A percentile compares a stretch with the other conserved stretches of the same genome.
Conservation (phyloP, 2,329 filamentous ascomycete species). For the Emergomyces africanus region DNA sequence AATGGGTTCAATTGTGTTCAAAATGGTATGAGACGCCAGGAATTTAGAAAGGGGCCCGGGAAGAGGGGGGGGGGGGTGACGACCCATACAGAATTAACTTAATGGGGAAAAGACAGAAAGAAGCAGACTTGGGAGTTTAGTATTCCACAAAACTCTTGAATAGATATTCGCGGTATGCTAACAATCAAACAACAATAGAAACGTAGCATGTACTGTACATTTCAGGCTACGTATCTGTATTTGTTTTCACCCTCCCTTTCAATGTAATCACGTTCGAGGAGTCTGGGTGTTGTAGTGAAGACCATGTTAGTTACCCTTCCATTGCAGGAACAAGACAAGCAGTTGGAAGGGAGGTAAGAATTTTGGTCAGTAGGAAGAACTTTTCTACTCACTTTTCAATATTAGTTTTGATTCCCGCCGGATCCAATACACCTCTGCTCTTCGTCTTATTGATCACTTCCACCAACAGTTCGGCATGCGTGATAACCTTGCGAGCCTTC, state of each 20-base stretch:
- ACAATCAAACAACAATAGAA: neutral
- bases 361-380: neutral
- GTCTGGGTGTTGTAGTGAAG: constrained; percentile 34
- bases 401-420: constrained; percentile 85
- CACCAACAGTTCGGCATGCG: constrained; percentile 72
- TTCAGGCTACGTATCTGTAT: constrained; percentile 58
- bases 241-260: constrained; percentile 60
- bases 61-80: neutral
- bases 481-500: constrained; percentile 83
- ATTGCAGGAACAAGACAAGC: neutral
- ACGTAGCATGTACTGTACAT: neutral
- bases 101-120: neutral
- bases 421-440: constrained; percentile 72
- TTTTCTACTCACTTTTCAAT: constrained; percentile 65
- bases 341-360: neutral
- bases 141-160: neutral
- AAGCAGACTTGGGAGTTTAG: neutral
- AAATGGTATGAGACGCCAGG: neutral
- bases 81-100: neutral
- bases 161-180: neutral
- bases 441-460: constrained; percentile 89
- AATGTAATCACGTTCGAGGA: constrained; percentile 90
- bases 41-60: neutral
- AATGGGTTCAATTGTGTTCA: neutral
- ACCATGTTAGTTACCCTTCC: constrained; percentile 15